Evolutionary conservation across 345 rosid genomes (phyloP).

Genomic region (Iberis pinnata): DNA sequence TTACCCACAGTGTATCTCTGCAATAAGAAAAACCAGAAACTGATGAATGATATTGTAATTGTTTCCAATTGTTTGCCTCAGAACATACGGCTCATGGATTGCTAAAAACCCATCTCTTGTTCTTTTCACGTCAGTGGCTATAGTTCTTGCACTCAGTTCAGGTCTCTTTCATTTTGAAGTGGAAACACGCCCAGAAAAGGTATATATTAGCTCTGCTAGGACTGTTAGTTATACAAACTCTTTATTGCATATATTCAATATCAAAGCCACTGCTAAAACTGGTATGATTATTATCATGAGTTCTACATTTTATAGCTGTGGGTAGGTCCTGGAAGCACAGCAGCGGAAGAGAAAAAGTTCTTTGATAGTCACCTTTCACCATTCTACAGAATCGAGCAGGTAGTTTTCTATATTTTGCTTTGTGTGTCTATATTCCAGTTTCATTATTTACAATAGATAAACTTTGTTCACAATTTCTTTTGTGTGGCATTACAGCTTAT

Average conservation of each 20-base stretch:
- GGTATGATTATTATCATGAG: conserved; percentile 13
- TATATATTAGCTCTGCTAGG: conserved; percentile 24
- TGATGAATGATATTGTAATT: conserved; percentile 4
- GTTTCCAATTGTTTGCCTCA: conserved; percentile 30
- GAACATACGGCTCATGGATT: conserved; percentile 75
- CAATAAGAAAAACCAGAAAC: conserved; percentile 8
- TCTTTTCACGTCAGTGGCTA: conserved; percentile 57
- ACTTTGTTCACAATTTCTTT: conserved; percentile 18
- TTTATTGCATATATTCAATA: conserved; percentile 17
- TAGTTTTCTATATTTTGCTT: conserved; percentile 27
- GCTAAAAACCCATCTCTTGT: conserved; percentile 68
- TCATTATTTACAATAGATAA: conserved; percentile 1
- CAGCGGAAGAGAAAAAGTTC: conserved; percentile 82
- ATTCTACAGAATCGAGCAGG: conserved; percentile 99
- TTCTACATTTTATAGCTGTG: conserved; percentile 54
- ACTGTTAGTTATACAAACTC: conserved; percentile 5
- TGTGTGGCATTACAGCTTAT: conserved; percentile 55
- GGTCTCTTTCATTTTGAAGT: conserved; percentile 69
- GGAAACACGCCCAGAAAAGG: conserved; percentile 96
- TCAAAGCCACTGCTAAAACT: conserved; percentile 9
- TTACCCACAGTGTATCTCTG: conserved; percentile 8
- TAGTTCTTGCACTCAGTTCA: conserved; percentile 58
- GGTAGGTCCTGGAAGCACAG: conserved; percentile 90
- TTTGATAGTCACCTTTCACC: conserved; percentile 93
- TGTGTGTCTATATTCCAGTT: conserved; percentile 1